phyloP scores from a whole-genome alignment of 495 filamentous ascomycete genomes.

The Aspergillus sclerotiicarbonarius region DNA sequence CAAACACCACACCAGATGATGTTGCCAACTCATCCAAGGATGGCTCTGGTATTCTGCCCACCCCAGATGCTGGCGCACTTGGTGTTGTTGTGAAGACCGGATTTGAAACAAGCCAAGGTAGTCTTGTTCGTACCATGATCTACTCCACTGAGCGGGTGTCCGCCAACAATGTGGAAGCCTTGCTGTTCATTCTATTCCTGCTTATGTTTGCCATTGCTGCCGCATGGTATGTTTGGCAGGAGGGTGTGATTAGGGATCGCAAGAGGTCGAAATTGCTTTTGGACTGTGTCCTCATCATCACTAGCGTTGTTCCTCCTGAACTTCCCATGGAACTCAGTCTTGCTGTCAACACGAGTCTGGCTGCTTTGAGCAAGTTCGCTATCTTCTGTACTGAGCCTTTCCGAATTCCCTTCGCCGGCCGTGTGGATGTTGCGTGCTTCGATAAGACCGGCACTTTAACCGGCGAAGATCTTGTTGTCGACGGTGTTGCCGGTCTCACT shows the following conservation, averaged over 20 bases:
- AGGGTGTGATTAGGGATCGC: conserved; percentile 87
- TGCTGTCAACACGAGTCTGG: conserved; percentile 97
- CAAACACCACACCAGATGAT: conserved; percentile 65
- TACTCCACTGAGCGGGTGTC: conserved; percentile 98
- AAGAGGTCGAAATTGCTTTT: conserved; percentile 96
- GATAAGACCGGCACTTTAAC: conserved; percentile 98
- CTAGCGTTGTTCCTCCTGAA: conserved; percentile 95
- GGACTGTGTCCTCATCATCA: conserved; percentile 96
- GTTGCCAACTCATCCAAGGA: conserved; percentile 57
- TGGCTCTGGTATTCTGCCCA: conserved; percentile 65
- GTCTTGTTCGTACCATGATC: conserved; percentile 98
- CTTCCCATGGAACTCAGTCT: conserved; percentile 97
- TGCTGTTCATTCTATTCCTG: conserved; percentile 95
- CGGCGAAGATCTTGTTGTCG: conserved; percentile 94
- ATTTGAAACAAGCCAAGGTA: conserved; percentile 98
- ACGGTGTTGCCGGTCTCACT: conserved; percentile 88
- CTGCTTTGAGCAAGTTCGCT: conserved; percentile 87
- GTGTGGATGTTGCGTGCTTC: conserved; percentile 96
- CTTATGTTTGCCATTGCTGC: conserved; percentile 94
- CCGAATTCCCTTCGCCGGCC: conserved; percentile 95
- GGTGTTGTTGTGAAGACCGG: conserved; percentile 96
- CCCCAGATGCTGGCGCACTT: conserved; percentile 90
- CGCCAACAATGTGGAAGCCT: conserved; percentile 90
- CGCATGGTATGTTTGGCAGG: conserved; percentile 99
- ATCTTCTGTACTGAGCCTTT: conserved; percentile 99